Evolutionary conservation across 805 yeast species (phyloP), one percentile per base, ranked within the genome.

Genomic region (Starmerella scarabaei): DNA sequence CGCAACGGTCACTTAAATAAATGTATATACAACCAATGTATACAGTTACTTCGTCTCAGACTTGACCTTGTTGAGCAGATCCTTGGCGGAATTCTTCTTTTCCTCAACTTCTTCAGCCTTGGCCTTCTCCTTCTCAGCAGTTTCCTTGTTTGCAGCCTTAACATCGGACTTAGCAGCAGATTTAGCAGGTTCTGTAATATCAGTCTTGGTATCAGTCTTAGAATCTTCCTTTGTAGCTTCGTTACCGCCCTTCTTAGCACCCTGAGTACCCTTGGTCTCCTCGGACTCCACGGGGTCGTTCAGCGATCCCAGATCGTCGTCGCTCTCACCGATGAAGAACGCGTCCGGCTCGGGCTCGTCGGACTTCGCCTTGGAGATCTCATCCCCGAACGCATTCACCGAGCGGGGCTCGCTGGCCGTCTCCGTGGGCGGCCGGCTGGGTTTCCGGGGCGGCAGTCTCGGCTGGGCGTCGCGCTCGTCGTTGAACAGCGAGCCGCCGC

Each of bases 291-390:
- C 26, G 14, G n/a, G 20, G 15, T 53, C 53, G 36, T 42, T 41
- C 14, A 47, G 47, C 24, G 44, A 39, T 5, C 44, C 50, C 19
- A 51, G 40, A 18, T 47, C 50, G 40, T 50, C 53, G 37, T 53
- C 57, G 38, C 54, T 50, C 35, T 53, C 57, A 33, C 55, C 56
- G 34, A 53, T 53, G 35, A 53, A 51, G 41, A 53, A 53, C 14
- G 56, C 55, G 27, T 53, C 56, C 7, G 53, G 52, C 34, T 47
- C 45, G 5, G 49, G 55, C 38, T 50, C 54, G 7, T 41, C 49
- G 4, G 30, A 15, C 27, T 32, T 37, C 14, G 23, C 37, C 9
- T 35, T 21, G 4, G 38, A 35, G 5, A 26, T 21, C 21, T 42
- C 51, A 33, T 53, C 57, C 8, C 55, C 56, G 33, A 52, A 52